These are phyloP conservation scores for Sanguinoderma infundibulare DNA, from an alignment of 1,284 basidiomycete species.

Conservation along the genomic window DNA sequence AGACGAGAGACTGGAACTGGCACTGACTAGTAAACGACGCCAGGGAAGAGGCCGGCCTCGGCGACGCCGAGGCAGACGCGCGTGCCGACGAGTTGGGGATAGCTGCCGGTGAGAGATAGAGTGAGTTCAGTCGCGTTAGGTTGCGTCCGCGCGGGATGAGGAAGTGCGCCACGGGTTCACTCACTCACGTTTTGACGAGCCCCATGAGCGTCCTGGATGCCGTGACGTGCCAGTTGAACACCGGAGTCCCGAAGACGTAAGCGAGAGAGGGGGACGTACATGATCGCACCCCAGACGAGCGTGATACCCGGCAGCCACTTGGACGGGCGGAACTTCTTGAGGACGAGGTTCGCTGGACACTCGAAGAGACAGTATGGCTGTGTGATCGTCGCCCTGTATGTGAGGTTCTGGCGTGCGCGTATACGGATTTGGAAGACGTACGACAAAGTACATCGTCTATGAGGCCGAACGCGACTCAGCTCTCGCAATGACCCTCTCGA, in stretches of 20 bases:
- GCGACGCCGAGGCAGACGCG: constrained; percentile 66
- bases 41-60: constrained; percentile 74
- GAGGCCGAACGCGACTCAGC: neutral
- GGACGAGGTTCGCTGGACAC: constrained; percentile 55
- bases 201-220: constrained; percentile 65
- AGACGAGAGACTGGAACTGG: neutral
- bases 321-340: constrained; percentile 40
- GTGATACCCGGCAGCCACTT: constrained; percentile 39
- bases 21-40: constrained; percentile 62
- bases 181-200: constrained; percentile 71
- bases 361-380: constrained; percentile 68
- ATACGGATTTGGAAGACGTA: constrained; percentile 35
- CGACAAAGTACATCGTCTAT: constrained; percentile 76
- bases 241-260: no score
- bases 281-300: constrained; percentile 32
- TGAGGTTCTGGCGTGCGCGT: neutral
- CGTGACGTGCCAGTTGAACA: no score
- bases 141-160: no score
- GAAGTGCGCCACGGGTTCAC: constrained; percentile 9
- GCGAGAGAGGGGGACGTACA: constrained; percentile 7
- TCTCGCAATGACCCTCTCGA: neutral
- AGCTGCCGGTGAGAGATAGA: constrained; percentile 45
- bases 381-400: no score
- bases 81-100: constrained; percentile 62
- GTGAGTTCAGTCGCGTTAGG: neutral